Evolutionary conservation across 1,139 yeast species (phyloP).

Genomic region (Yamadazyma atlantica): DNA sequence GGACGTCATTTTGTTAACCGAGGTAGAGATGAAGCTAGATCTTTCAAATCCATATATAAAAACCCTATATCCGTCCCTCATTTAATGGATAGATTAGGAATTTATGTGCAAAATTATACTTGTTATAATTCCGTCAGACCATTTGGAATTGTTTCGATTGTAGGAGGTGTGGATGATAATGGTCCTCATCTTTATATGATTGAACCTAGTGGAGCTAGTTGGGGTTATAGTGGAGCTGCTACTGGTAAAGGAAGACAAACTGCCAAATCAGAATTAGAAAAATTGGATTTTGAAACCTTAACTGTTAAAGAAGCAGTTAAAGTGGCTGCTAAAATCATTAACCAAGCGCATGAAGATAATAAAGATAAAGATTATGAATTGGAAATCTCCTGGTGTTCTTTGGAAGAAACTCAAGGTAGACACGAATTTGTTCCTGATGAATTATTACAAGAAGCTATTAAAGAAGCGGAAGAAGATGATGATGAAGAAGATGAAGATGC

Average conservation of each 20-base stretch:
- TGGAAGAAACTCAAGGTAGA: slow-evolving; percentile 72
- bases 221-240: slow-evolving; percentile 98
- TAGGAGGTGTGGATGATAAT: slow-evolving; percentile 88
- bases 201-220: slow-evolving; percentile 94
- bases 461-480: slow-evolving; percentile 74
- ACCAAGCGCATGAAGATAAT: slow-evolving; percentile 94
- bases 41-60: slow-evolving; percentile 77
- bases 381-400: slow-evolving; percentile 84
- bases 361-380: slow-evolving; percentile 96
- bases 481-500: slow-evolving; percentile 35
- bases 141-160: slow-evolving; percentile 87
- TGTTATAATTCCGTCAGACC: slow-evolving; percentile 97
- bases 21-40: slow-evolving; percentile 88
- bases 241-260: slow-evolving; percentile 97
- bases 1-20: slow-evolving; percentile 91
- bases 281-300: slow-evolving; percentile 70
- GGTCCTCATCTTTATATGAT: slow-evolving; percentile 95
- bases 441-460: slow-evolving; percentile 76
- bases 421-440: slow-evolving; percentile 81
- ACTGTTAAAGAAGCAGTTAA: slow-evolving; percentile 81
- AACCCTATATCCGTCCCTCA: slow-evolving; percentile 77
- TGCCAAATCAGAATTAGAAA: slow-evolving; percentile 94
- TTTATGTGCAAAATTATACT: slow-evolving; percentile 93
- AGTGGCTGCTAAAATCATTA: slow-evolving; percentile 90
- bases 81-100: slow-evolving; percentile 84